A percentile compares a stretch with the other conserved stretches of the same genome.
phyloP scores from a whole-genome alignment of 1,139 yeast genomes.

The Yamadazyma songkhlaensis region DNA sequence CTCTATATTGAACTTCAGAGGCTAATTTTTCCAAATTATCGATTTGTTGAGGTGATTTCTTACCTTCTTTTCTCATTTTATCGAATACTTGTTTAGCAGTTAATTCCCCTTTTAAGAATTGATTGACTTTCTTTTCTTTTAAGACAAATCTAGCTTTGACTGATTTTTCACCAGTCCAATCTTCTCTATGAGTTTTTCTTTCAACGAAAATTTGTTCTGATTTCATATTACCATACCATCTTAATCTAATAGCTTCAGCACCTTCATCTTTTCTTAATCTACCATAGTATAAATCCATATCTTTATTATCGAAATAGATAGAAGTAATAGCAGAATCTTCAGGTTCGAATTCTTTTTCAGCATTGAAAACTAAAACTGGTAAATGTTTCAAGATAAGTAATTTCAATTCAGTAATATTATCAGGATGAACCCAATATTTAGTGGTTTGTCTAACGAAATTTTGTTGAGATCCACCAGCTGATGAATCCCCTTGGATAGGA shows the following conservation, averaged over 20 bases:
- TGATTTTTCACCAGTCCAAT: conserved; percentile 99
- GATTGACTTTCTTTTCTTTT: conserved; percentile 87
- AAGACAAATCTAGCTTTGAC: conserved; percentile 94
- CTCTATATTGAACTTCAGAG: conserved; percentile 86
- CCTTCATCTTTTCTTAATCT: conserved; percentile 96
- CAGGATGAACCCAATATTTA: conserved; percentile 98
- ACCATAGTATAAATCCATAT: conserved; percentile 89
- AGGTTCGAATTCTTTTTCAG: conserved; percentile 90
- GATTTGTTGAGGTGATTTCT: conserved; percentile 81
- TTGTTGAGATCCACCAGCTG: conserved; percentile 97
- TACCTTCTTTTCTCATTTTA: conserved; percentile 89
- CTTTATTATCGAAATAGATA: conserved; percentile 86
- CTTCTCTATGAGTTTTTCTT: conserved; percentile 97
- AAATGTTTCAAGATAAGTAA: conserved; percentile 87
- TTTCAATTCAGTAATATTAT: conserved; percentile 95
- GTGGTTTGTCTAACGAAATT: conserved; percentile 98
- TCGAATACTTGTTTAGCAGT: conserved; percentile 90
- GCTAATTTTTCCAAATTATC: conserved; percentile 91
- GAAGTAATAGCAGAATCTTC: conserved; percentile 97
- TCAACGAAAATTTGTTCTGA: conserved; percentile 92
- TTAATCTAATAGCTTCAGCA: conserved; percentile 95
- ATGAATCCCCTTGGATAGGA: conserved; percentile 88
- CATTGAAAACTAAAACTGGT: conserved; percentile 93
- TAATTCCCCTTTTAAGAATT: conserved; percentile 75
- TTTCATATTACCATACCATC: conserved; percentile 99